These are phyloP conservation scores for Suillus lakei DNA, from an alignment of 768 basidiomycete species.

Conservation along the genomic window DNA sequence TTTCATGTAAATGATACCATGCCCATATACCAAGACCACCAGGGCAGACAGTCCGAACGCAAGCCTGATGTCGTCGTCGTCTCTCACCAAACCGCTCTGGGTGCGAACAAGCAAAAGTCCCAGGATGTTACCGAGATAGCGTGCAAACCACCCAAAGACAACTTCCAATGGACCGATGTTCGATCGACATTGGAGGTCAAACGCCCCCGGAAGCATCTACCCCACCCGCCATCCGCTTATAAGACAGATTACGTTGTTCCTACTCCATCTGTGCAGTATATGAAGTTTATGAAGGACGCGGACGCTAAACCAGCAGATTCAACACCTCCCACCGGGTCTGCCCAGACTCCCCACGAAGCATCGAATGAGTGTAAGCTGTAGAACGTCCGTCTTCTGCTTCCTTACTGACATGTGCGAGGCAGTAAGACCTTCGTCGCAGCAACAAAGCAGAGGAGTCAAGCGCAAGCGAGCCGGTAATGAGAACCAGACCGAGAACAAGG, in stretches of 20 bases:
- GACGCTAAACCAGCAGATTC: not conserved
- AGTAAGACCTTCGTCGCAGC: not conserved
- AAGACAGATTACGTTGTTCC: not conserved
- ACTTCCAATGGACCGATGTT: not conserved
- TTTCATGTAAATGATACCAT: not conserved
- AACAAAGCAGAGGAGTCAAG: not conserved
- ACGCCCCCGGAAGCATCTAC: not conserved
- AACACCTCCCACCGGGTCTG: not conserved
- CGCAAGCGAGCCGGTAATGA: not conserved
- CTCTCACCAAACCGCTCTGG: not conserved
- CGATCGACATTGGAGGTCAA: slow-evolving; percentile 4
- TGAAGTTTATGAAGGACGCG: not conserved
- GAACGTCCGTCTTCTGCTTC: not conserved
- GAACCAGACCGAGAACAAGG: not conserved
- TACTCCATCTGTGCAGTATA: not conserved
- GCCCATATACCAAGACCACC: not conserved
- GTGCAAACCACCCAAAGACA: not conserved
- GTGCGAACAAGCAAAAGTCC: too few species aligned
- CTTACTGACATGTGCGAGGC: not conserved
- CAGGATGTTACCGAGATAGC: too few species aligned
- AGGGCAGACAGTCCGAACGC: not conserved
- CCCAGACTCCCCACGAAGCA: not conserved
- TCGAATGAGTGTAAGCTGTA: not conserved
- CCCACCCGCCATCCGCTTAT: not conserved
- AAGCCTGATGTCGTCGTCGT: slow-evolving; percentile 4